Conservation (phyloP, 768 basidiomycete species). For the Mycena leptocephala region DNA sequence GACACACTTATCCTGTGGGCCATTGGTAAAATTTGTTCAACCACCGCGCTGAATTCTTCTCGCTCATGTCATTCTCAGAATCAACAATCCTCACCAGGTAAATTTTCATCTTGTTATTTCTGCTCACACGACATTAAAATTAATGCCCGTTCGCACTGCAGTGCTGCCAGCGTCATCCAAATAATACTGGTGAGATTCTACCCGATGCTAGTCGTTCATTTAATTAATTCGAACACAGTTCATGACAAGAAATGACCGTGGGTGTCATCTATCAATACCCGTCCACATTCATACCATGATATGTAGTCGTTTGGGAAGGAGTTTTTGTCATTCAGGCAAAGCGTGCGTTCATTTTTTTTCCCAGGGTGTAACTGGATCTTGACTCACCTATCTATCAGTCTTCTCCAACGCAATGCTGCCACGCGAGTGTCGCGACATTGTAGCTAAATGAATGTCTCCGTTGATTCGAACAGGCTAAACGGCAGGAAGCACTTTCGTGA, state of each 20-base stretch:
- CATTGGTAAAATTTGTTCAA: no score
- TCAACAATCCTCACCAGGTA: no score
- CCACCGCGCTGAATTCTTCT: no score
- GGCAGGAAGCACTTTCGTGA: background rate
- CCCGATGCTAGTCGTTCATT: background rate
- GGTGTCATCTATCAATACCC: background rate
- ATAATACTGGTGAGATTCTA: background rate
- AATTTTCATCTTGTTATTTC: no score
- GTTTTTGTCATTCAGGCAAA: background rate
- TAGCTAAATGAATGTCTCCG: background rate
- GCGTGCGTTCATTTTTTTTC: background rate
- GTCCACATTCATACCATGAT: background rate
- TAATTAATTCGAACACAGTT: background rate
- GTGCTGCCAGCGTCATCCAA: background rate
- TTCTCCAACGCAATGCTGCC: background rate
- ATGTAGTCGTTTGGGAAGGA: background rate
- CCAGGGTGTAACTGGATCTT: background rate
- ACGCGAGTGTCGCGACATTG: background rate
- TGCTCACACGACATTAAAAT: no score
- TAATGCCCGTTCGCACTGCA: background rate
- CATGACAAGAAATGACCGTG: background rate
- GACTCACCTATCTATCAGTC: background rate
- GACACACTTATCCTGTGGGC: no score
- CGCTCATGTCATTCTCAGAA: no score
- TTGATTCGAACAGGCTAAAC: background rate